A percentile compares a stretch with the other conserved stretches of the same genome.
Evolutionary conservation across 2,329 filamentous ascomycete genomes (phyloP).

Genomic region (Talaromyces sp.): DNA sequence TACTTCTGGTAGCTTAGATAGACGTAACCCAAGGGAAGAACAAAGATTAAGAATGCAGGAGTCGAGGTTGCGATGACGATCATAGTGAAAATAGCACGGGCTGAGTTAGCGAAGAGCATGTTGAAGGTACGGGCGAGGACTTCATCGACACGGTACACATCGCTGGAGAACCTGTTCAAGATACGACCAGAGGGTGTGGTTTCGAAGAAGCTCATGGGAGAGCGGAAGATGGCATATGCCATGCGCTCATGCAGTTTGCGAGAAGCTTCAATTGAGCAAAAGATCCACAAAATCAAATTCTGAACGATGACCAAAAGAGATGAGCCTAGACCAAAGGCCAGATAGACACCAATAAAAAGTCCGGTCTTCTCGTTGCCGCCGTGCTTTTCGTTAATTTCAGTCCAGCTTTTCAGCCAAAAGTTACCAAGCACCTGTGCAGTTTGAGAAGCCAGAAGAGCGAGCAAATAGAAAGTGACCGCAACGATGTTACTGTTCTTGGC

Average conservation of each 20-base stretch:
- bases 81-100: conserved; percentile 79
- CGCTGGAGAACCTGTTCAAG: conserved; percentile 88
- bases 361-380: conserved; percentile 75
- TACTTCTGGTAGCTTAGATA: conserved; percentile 97
- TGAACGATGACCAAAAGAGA: conserved; percentile 84
- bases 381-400: conserved; percentile 71
- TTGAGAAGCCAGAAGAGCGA: conserved; percentile 78
- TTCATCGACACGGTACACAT: conserved; percentile 74
- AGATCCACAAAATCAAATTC: conserved; percentile 96
- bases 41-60: conserved; percentile 77
- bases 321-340: conserved; percentile 87
- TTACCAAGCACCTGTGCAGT: conserved; percentile 79
- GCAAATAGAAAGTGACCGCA: conserved; percentile 79
- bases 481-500: conserved; percentile 89
- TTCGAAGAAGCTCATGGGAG: conserved; percentile 98
- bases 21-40: conserved; percentile 75
- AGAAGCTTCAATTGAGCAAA: conserved; percentile 98
- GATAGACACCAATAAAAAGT: conserved; percentile 93
- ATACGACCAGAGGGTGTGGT: conserved; percentile 96
- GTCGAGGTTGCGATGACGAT: conserved; percentile 80
- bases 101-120: conserved; percentile 83
- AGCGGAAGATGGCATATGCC: conserved; percentile 95
- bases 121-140: conserved; percentile 96
- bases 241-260: conserved; percentile 96
- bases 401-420: conserved; percentile 93